Evolutionary conservation across 345 rosid genomes (phyloP).

Genomic region (Cardamine occulta): DNA sequence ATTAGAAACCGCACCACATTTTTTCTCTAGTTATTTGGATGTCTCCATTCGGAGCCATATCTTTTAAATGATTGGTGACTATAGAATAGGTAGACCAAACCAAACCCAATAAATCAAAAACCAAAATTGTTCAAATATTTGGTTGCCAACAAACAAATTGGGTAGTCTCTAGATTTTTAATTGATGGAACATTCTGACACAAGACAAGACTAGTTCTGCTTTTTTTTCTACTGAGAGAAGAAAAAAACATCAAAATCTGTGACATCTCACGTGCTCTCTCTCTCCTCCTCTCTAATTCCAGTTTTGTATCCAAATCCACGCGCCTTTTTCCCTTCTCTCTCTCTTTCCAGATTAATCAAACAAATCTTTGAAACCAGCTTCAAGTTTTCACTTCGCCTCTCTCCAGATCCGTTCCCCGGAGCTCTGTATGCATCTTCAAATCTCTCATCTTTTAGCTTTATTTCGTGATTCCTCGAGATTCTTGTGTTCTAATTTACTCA

Average conservation of each 20-base stretch:
- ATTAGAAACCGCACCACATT: too few relatives aligned
- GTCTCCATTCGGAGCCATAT: too few relatives aligned
- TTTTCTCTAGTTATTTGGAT: too few relatives aligned
- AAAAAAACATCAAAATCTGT: slow-evolving; percentile 35
- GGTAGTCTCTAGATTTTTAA: neutral
- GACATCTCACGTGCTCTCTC: slow-evolving; percentile 62
- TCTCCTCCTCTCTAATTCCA: slow-evolving; percentile 19
- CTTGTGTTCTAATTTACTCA: slow-evolving; percentile 7
- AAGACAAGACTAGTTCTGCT: slow-evolving; percentile 32
- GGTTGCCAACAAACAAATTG: neutral
- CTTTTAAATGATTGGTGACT: too few relatives aligned
- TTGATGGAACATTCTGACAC: slow-evolving; percentile 37
- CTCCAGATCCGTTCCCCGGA: slow-evolving; percentile 55
- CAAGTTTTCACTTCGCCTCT: slow-evolving; percentile 40
- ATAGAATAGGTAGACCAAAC: too few relatives aligned
- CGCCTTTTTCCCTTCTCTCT: slow-evolving; percentile 43
- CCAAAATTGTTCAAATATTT: slow-evolving; percentile 5
- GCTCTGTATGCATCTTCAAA: slow-evolving; percentile 19
- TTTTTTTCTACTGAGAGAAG: slow-evolving; percentile 13
- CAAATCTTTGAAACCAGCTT: slow-evolving; percentile 29
- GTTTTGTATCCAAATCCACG: slow-evolving; percentile 45
- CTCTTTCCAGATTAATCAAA: slow-evolving; percentile 31
- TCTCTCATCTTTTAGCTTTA: neutral
- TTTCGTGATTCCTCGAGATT: slow-evolving; percentile 2
- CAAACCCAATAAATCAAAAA: neutral